A percentile compares a stretch with the other conserved stretches of the same genome.
Conservation (phyloP, 2,329 filamentous ascomycete species). For the Hypoxylon sp. region DNA sequence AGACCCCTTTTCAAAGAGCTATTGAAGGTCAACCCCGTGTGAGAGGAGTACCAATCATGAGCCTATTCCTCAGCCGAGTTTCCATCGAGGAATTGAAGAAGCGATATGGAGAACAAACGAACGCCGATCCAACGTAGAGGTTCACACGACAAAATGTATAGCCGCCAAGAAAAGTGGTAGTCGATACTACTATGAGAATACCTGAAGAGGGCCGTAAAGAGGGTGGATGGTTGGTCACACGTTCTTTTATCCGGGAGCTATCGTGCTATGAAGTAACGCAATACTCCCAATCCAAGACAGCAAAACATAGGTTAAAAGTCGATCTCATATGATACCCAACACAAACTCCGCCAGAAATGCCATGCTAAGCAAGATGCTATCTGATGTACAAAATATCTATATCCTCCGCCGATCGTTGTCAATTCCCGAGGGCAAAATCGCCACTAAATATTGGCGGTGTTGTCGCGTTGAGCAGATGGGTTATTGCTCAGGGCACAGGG, state of each 20-base stretch:
- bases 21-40: constrained; percentile 61
- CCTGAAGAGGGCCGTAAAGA: background rate
- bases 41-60: constrained; percentile 67
- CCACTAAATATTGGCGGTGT: background rate
- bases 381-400: constrained; percentile 32
- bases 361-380: constrained; percentile 30
- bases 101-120: constrained; percentile 63
- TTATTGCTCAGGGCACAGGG: background rate
- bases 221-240: background rate
- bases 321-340: constrained; percentile 32
- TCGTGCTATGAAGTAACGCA: constrained; percentile 20
- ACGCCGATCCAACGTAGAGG: constrained; percentile 43
- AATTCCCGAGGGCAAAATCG: constrained; percentile 9
- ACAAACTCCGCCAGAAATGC: constrained; percentile 30
- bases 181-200: constrained; percentile 14
- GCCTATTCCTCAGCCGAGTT: constrained; percentile 68
- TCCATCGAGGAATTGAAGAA: constrained; percentile 68
- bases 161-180: background rate
- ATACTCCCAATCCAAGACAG: constrained; percentile 3
- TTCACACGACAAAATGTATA: background rate
- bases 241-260: background rate
- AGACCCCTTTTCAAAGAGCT: constrained; percentile 68
- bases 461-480: background rate
- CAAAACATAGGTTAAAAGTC: constrained; percentile 20
- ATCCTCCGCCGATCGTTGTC: constrained; percentile 4